These are phyloP conservation scores for Populus davidiana DNA, from an alignment of 345 rosid species.

Conservation along the genomic window DNA sequence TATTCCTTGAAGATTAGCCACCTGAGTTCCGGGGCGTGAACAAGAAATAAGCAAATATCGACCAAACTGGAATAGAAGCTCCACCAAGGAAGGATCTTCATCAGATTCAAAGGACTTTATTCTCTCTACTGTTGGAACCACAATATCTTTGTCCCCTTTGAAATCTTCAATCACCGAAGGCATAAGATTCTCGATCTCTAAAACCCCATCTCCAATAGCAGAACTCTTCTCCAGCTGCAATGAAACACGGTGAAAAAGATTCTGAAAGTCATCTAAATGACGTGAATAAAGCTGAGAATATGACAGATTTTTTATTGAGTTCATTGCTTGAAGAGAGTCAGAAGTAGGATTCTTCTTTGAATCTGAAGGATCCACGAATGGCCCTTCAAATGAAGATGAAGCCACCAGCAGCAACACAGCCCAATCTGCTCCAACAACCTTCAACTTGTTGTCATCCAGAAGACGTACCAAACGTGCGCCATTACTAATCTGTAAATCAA, in stretches of 20 bases:
- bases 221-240: slow-evolving; percentile 52
- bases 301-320: slow-evolving; percentile 42
- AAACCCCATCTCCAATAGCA: slow-evolving; percentile 10
- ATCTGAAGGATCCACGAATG: slow-evolving; percentile 63
- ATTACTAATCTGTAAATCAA: slow-evolving; percentile 62
- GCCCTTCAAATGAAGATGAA: slow-evolving; percentile 80
- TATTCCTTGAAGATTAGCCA: slow-evolving; percentile 88
- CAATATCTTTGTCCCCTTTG: slow-evolving; percentile 13
- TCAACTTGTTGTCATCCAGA: slow-evolving; percentile 57
- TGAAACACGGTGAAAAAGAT: slow-evolving; percentile 51
- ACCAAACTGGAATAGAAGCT: slow-evolving; percentile 80
- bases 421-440: slow-evolving; percentile 75
- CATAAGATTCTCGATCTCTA: slow-evolving; percentile 11
- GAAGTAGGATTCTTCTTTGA: slow-evolving; percentile 64
- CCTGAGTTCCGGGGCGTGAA: slow-evolving; percentile 88
- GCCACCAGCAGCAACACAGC: slow-evolving; percentile 57
- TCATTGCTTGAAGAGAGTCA: slow-evolving; percentile 43
- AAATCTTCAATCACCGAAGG: slow-evolving; percentile 11
- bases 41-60: slow-evolving; percentile 84
- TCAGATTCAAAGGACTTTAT: slow-evolving; percentile 64
- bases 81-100: slow-evolving; percentile 84
- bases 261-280: background rate
- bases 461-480: slow-evolving; percentile 42
- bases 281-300: slow-evolving; percentile 41
- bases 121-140: slow-evolving; percentile 63